phyloP scores from a whole-genome alignment of 371 early-diverging fungal genomes.

The Enteropsectra breve region DNA sequence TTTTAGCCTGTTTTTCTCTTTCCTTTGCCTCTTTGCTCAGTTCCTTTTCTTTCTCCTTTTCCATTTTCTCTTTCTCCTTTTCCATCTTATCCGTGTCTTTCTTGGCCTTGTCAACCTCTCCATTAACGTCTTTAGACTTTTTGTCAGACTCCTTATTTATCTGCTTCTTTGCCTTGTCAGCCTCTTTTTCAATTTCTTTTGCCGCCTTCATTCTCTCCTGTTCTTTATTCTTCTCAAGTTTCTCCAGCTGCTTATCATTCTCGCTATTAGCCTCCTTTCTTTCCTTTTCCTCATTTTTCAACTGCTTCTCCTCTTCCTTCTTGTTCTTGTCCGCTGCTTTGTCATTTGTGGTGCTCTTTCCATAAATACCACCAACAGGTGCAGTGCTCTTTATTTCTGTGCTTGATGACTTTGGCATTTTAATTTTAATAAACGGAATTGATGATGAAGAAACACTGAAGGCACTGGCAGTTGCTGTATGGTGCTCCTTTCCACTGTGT shows the following conservation, averaged over 20 bases:
- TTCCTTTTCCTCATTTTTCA: neutral
- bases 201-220: slow-evolving; percentile 1
- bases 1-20: too few species aligned
- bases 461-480: too few species aligned
- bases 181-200: neutral
- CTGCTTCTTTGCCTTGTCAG: neutral
- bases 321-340: neutral
- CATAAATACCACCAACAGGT: neutral
- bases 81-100: neutral
- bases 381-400: neutral
- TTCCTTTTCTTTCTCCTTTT: slow-evolving; percentile 8
- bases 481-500: too few species aligned
- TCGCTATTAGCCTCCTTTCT: neutral
- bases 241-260: neutral
- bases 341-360: neutral
- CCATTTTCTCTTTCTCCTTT: slow-evolving; percentile 1
- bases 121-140: neutral
- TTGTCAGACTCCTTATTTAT: slow-evolving; percentile 4
- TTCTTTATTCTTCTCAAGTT: slow-evolving; percentile 1
- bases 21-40: neutral
- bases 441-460: too few species aligned
- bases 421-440: slow-evolving; percentile 5
- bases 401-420: too few species aligned
- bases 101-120: neutral
- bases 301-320: neutral